Conservation (phyloP, 176 grass and related monocot genomes). For the Oryza officinalis region DNA sequence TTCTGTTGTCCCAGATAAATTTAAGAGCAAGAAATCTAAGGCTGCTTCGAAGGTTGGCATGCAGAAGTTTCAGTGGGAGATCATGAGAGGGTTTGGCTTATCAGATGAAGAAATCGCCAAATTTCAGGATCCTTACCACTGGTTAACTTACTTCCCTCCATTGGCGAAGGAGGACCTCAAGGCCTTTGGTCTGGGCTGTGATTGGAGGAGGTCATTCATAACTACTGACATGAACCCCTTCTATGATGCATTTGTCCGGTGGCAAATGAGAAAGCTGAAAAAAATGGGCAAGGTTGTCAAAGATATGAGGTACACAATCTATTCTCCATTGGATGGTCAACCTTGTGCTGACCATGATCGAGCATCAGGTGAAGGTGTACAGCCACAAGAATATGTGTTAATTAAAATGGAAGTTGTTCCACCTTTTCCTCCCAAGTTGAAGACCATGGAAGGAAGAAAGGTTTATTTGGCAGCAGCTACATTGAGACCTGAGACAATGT, state of each 20-base stretch:
- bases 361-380: conserved; percentile 64
- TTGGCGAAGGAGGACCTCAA: conserved; percentile 61
- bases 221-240: conserved; percentile 73
- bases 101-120: conserved; percentile 57
- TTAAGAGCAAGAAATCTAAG: conserved; percentile 74
- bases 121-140: conserved; percentile 73
- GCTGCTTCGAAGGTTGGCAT: conserved; percentile 55
- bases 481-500: conserved; percentile 79
- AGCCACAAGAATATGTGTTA: conserved; percentile 74
- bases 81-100: conserved; percentile 67
- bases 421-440: conserved; percentile 69
- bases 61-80: conserved; percentile 75
- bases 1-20: conserved; percentile 55
- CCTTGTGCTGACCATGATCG: conserved; percentile 83
- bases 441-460: conserved; percentile 62
- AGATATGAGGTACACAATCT: conserved; percentile 69
- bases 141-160: conserved; percentile 62
- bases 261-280: conserved; percentile 81
- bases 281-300: conserved; percentile 69
- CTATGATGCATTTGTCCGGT: conserved; percentile 77
- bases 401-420: conserved; percentile 76
- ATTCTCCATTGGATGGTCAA: conserved; percentile 81
- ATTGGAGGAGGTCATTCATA: conserved; percentile 75
- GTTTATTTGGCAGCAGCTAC: conserved; percentile 78
- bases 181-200: conserved; percentile 68